Evolutionary conservation across 768 basidiomycete species (phyloP), one percentile per base, ranked within the genome.

Genomic region (Imleria badia): DNA sequence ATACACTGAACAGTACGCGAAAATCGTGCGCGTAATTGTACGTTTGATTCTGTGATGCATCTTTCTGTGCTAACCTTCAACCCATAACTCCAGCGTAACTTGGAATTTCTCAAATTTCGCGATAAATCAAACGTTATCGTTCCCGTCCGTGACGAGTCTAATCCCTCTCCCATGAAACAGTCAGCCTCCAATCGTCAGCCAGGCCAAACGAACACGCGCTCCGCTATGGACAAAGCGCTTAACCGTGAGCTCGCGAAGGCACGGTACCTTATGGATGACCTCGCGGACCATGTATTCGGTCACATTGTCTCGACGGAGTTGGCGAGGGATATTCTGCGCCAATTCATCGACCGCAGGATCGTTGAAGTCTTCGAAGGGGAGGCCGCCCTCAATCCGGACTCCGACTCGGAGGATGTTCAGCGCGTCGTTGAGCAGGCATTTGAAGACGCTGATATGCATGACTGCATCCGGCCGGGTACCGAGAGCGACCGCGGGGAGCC

Each of bases 281-380:
- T 45, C 19, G 54, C 58, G 3, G 52, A 60, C 26, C 60, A 57
- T 10, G 30, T 52, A 11, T 55, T 55, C 23, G 54, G 49, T 11
- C 54, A 55, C 22, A 45, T 52, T 1, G 23, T 51, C 8, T 40
- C 54, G 14, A 55, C 43, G 1, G 43, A 22, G 36, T 8, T 45
- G n/a, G 43, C 48, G 8, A 45, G 3, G 26, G 49, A 55, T 14
- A 40, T 55, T 6, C 23, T 55, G 2, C 3, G 6, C 30, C 11
- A 45, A 8, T 45, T 55, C n/a, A 7, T 51, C 11, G n/a, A n/a
- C 6, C n/a, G 26, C 7, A 31, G 23, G 5, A 12, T 41, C 12
- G 33, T 50, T 2, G 2, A 33, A 19, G 49, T 50, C 3, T 50
- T 43, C 39, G 15, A 34, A 22, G 23, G 41, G 31, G 6, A 6